These are phyloP conservation scores for Acrasis kona DNA, from an alignment of 78 protist species.

Conservation along the genomic window DNA sequence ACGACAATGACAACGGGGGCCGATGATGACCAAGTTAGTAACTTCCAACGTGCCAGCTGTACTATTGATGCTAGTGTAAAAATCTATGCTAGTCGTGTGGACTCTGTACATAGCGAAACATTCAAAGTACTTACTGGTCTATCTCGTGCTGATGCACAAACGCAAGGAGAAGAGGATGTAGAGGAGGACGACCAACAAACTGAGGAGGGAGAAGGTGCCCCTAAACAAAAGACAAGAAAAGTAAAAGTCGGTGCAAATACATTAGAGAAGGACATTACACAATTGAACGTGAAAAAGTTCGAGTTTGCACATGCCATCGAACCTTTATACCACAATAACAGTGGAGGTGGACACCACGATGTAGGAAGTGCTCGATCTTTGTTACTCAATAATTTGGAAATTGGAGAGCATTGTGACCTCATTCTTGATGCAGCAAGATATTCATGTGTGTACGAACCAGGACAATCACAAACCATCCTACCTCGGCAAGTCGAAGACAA, in stretches of 20 bases:
- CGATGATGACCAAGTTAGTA: constrained; percentile 22
- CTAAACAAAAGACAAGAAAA: not conserved
- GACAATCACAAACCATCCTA: too few relatives aligned
- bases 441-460: constrained; percentile 10
- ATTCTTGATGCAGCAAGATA: not conserved
- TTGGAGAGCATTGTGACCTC: constrained; percentile 23
- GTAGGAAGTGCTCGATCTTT: not conserved
- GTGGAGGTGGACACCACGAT: not conserved
- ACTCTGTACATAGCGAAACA: constrained; percentile 68
- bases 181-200: constrained; percentile 13
- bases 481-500: too few relatives aligned
- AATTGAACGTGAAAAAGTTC: constrained; percentile 26
- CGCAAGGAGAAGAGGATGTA: constrained; percentile 8
- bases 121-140: constrained; percentile 71
- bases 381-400: not conserved
- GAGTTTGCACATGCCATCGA: constrained; percentile 43
- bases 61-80: constrained; percentile 86
- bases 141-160: constrained; percentile 9
- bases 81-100: constrained; percentile 85
- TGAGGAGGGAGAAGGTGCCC: constrained; percentile 11
- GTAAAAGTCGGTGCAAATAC: constrained; percentile 9
- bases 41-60: constrained; percentile 78
- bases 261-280: constrained; percentile 20
- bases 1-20: constrained; percentile 8
- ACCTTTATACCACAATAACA: constrained; percentile 48